Evolutionary conservation across 2,329 filamentous ascomycete species (phyloP), one percentile per base, ranked within the genome.

Genomic region (Huntiella bhutanensis): DNA sequence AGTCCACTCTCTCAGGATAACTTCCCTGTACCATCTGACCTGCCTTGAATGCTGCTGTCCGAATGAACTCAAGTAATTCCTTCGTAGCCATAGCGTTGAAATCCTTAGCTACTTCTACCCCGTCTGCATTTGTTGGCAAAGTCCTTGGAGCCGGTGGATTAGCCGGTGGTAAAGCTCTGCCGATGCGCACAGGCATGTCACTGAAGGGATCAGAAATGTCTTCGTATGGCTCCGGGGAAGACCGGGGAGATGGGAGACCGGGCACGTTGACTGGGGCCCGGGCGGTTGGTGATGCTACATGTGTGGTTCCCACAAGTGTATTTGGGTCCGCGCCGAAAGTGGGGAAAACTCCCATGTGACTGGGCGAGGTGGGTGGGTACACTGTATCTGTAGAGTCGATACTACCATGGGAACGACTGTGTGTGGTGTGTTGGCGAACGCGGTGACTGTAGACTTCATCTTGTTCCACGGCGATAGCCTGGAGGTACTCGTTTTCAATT

Each of bases 41-140:
- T 84, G 93, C 0, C 73, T 71, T 0, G 78, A 80, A 49, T 78
- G 82, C 45, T 64, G 62, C 34, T 73, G 66, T 5, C 74, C 75
- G 3, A 78, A 67, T 28, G 3, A 28, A 28, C 4, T 74, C 65
- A 53, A 91, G 71, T 3, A 94, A 62, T 22, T 76, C 70, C 51
- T 73, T 71, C 0, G 86, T 93, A 1, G 85, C 73, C 64, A 84
- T 71, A 15, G 51, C 53, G 15, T 57, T 54, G 3, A 58, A 49
- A n/a, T 52, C 50, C 7, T 28, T 28, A 10, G 7, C 22, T 28
- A 28, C 22, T 28, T 6, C 22, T 10, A 28, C 22, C 7, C 8
- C 22, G 7, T 28, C 22, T 28, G 6, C 22, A 28, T 28, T 10
- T 28, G 22, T 3, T 10, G 22, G 22, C 1, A 28, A 28, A 28